A percentile compares a stretch with the other conserved stretches of the same genome.
Conservation (phyloP, 345 rosid genomes). For the Syzygium jambos region DNA sequence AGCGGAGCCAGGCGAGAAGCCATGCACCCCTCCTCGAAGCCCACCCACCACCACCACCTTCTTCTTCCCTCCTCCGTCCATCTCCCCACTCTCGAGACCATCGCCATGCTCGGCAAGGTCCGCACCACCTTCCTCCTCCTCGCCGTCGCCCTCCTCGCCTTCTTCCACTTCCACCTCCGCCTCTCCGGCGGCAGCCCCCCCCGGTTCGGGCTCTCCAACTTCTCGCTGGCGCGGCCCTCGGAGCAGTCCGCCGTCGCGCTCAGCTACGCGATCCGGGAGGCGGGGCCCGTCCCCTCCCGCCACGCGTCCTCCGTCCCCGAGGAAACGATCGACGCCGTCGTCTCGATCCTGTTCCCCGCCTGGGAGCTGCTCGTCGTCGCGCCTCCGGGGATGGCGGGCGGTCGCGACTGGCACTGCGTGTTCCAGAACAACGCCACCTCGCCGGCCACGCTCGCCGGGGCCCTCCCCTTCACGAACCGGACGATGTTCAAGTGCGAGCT, state of each 20-base stretch:
- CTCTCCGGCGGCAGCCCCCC: neutral
- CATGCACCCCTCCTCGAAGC: neutral
- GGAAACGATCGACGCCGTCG: conserved; percentile 10
- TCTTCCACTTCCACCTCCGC: neutral
- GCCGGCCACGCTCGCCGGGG: conserved; percentile 41
- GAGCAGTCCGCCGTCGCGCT: neutral
- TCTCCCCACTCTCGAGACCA: neutral
- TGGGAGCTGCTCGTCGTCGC: conserved; percentile 63
- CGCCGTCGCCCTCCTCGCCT: neutral
- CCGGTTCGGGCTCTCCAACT: neutral
- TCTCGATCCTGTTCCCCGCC: conserved; percentile 51
- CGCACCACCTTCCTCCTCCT: neutral
- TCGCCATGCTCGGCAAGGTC: neutral
- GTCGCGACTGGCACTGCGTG: conserved; percentile 24
- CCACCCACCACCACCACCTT: neutral
- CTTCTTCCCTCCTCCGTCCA: neutral
- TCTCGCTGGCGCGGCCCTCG: neutral
- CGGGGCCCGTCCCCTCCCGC: neutral
- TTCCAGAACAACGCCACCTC: conserved; percentile 47
- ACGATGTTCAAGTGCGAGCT: conserved; percentile 45
- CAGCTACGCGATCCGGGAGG: neutral
- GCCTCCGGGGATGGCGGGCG: conserved; percentile 15
- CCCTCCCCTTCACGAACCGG: conserved; percentile 40
- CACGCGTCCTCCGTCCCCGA: neutral
- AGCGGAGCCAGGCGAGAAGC: neutral